Conservation (phyloP, 2,329 filamentous ascomycete species). For the Coleophoma cylindrospora region DNA sequence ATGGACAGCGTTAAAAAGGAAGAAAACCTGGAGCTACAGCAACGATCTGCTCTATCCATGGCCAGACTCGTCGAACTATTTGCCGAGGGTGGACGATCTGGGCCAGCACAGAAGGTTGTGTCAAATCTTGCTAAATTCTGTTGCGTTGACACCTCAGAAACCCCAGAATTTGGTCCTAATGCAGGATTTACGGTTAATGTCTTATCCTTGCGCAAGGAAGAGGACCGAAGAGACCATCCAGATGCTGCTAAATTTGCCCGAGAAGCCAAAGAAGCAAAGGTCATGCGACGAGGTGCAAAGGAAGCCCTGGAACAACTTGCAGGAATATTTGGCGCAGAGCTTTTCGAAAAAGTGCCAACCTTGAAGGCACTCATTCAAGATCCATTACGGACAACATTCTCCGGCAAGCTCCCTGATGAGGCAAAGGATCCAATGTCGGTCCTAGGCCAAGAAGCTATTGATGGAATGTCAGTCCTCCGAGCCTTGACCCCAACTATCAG, state of each 20-base stretch:
- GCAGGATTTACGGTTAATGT: conserved; percentile 74
- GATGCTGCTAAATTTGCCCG: conserved; percentile 86
- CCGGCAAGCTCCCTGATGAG: conserved; percentile 63
- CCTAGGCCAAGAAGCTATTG: conserved; percentile 87
- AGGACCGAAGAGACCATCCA: conserved; percentile 87
- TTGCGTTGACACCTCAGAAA: conserved; percentile 95
- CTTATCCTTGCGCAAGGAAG: conserved; percentile 92
- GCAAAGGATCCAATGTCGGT: conserved; percentile 69
- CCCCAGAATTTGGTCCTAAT: conserved; percentile 88
- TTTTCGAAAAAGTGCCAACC: conserved; percentile 82
- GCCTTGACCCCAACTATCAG: conserved; percentile 91
- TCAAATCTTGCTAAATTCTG: conserved; percentile 96
- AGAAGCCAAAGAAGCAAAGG: conserved; percentile 82
- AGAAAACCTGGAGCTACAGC: conserved; percentile 84
- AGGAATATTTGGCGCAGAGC: conserved; percentile 66
- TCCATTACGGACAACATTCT: conserved; percentile 71
- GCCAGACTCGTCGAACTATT: conserved; percentile 83
- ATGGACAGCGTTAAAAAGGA: conserved; percentile 98
- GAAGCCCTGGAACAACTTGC: conserved; percentile 88
- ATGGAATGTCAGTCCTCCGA: conserved; percentile 87
- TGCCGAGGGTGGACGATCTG: conserved; percentile 71
- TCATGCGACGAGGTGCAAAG: conserved; percentile 89
- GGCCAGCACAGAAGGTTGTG: conserved; percentile 92
- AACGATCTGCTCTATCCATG: conserved; percentile 79
- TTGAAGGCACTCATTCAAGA: conserved; percentile 75